A percentile compares a stretch with the other conserved stretches of the same genome.
phyloP scores from a whole-genome alignment of 768 basidiomycete species.

The Macrolepiota albuminosa region DNA sequence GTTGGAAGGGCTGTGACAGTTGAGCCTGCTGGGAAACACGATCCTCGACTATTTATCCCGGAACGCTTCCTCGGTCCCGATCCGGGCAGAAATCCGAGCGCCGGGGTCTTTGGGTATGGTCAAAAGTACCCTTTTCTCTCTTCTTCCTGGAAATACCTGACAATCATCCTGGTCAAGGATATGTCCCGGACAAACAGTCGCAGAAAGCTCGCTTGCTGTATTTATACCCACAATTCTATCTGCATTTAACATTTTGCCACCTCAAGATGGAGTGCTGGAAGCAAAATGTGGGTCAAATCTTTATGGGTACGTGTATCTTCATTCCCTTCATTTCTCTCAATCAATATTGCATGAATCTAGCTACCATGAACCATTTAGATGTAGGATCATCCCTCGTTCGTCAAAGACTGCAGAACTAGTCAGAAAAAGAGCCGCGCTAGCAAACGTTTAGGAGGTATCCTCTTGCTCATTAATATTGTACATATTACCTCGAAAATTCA shows the following conservation, averaged over 20 bases:
- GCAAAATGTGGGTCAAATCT: neutral
- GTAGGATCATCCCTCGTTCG: neutral
- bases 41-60: neutral
- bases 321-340: neutral
- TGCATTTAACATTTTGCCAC: neutral
- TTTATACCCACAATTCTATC: neutral
- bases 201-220: neutral
- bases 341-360: neutral
- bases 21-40: neutral
- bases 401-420: neutral
- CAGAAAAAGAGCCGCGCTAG: neutral
- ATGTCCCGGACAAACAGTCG: neutral
- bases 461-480: neutral
- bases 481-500: neutral
- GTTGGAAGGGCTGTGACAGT: neutral
- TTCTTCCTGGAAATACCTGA: neutral
- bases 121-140: neutral
- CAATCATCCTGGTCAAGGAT: neutral
- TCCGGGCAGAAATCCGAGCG: neutral
- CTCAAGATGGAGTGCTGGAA: neutral
- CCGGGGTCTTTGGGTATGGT: neutral
- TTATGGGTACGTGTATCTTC: neutral
- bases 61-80: neutral
- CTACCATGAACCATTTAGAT: neutral
- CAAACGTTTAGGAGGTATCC: neutral